Evolutionary conservation across 352 stramenopile species (phyloP).

Genomic region (Globisporangium canariense): DNA sequence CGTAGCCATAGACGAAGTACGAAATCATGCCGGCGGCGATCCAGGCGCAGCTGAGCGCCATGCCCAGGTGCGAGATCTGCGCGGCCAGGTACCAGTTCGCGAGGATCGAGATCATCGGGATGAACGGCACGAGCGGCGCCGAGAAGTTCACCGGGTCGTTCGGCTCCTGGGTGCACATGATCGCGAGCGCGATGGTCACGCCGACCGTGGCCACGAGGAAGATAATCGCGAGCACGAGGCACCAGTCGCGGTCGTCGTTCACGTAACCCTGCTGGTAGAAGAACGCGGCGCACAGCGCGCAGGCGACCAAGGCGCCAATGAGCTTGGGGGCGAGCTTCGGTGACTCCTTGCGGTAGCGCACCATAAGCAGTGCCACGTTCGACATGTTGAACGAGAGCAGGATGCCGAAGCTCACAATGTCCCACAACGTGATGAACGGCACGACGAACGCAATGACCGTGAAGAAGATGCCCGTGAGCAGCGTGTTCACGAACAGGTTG

Average conservation of each 20-base stretch:
- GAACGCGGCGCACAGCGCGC: conserved; percentile 42
- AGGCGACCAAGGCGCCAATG: conserved; percentile 38
- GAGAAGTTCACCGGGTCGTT: conserved; percentile 45
- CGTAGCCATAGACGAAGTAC: conserved; percentile 80
- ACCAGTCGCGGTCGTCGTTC: conserved; percentile 33
- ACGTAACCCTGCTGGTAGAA: conserved; percentile 72
- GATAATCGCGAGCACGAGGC: conserved; percentile 40
- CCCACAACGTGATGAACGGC: conserved; percentile 79
- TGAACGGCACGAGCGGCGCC: conserved; percentile 66
- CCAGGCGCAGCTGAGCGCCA: conserved; percentile 51
- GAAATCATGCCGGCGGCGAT: conserved; percentile 54
- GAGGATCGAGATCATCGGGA: conserved; percentile 50
- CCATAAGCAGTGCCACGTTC: conserved; percentile 71
- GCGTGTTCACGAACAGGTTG: conserved; percentile 77
- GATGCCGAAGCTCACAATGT: conserved; percentile 88
- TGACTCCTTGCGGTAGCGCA: conserved; percentile 63
- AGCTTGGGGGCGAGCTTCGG: conserved; percentile 38
- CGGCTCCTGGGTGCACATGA: conserved; percentile 62
- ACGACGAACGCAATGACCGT: conserved; percentile 66
- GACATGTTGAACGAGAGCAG: conserved; percentile 88
- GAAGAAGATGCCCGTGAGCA: conserved; percentile 65
- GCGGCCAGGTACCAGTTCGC: conserved; percentile 71
- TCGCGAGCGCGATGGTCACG: conserved; percentile 28
- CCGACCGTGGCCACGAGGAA: conserved; percentile 40
- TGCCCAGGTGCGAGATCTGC: conserved; percentile 52